These are phyloP conservation scores for Cetraspora pellucida DNA, from an alignment of 192 early-diverging fungal genomes.

Conservation along the genomic window DNA sequence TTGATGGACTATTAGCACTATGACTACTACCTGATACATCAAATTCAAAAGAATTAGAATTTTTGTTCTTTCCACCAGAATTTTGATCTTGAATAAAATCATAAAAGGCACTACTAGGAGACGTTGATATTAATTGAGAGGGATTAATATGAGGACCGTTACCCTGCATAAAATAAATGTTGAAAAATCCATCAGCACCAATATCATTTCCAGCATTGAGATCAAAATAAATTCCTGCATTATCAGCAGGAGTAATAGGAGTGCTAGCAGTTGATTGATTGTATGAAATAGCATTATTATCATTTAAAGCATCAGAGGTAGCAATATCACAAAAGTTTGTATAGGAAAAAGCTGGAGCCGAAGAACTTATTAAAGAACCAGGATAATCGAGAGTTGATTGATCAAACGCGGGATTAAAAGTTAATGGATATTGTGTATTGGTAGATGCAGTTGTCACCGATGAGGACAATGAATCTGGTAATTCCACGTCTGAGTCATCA, in stretches of 20 bases:
- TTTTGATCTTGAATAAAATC: neutral
- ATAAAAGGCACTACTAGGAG: neutral
- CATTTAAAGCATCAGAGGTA: neutral
- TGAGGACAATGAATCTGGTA: conserved; percentile 26
- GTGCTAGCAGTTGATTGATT: neutral
- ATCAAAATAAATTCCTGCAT: neutral
- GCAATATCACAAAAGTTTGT: neutral
- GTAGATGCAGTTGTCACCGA: conserved; percentile 1
- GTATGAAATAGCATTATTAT: neutral
- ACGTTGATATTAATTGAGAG: neutral
- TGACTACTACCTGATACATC: neutral
- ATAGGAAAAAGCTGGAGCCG: neutral
- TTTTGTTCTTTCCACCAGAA: neutral
- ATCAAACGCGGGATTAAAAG: conserved; percentile 14
- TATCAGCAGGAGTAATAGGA: neutral
- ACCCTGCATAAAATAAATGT: too few relatives aligned
- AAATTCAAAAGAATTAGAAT: neutral
- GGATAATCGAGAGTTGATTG: neutral
- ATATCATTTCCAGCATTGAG: neutral
- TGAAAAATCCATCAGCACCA: neutral
- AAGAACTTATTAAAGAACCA: neutral
- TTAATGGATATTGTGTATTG: neutral
- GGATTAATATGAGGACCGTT: neutral
- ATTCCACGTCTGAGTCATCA: conserved; percentile 28
- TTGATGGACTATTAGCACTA: neutral